These are phyloP conservation scores for Pythium graminicola DNA, from an alignment of 352 stramenopile genomes.

Conservation along the genomic window DNA sequence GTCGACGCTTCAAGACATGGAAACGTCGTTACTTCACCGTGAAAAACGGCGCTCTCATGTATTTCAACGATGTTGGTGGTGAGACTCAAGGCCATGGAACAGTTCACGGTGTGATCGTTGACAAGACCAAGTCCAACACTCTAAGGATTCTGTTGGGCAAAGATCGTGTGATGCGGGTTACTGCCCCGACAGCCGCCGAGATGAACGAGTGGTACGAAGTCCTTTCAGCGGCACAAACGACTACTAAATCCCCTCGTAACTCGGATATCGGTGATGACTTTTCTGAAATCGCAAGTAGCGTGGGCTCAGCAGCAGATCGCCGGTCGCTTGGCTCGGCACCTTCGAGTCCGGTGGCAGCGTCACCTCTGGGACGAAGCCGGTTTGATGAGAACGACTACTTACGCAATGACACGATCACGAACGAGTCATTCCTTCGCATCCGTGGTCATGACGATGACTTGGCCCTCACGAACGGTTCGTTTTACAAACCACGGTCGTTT, in stretches of 20 bases:
- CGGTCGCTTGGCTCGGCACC: conserved; percentile 4
- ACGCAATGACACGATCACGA: conserved; percentile 60
- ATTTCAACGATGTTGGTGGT: conserved; percentile 56
- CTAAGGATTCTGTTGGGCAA: conserved; percentile 36
- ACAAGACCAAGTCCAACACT: conserved; percentile 44
- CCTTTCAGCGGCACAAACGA: conserved; percentile 19
- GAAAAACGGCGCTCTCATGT: conserved; percentile 63
- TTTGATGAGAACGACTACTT: conserved; percentile 59
- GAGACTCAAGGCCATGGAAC: conserved; percentile 54
- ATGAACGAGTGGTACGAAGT: conserved; percentile 43
- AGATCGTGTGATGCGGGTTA: conserved; percentile 32
- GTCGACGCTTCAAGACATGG: conserved; percentile 69
- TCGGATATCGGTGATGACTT: conserved; percentile 7
- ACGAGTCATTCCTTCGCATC: conserved; percentile 64
- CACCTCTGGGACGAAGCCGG: conserved; percentile 20
- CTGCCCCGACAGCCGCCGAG: conserved; percentile 26
- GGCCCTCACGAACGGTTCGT: conserved; percentile 17
- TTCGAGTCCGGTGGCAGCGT: not conserved
- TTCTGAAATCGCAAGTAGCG: conserved; percentile 13
- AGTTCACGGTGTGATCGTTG: conserved; percentile 35
- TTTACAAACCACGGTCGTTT: conserved; percentile 32
- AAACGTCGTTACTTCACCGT: conserved; percentile 70
- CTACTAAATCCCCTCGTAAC: not conserved
- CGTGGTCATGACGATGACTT: conserved; percentile 29
- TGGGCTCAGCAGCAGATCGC: conserved; percentile 6